Evolutionary conservation across 805 yeast genomes (phyloP).

Genomic region (Saccharomycopsis sp.): DNA sequence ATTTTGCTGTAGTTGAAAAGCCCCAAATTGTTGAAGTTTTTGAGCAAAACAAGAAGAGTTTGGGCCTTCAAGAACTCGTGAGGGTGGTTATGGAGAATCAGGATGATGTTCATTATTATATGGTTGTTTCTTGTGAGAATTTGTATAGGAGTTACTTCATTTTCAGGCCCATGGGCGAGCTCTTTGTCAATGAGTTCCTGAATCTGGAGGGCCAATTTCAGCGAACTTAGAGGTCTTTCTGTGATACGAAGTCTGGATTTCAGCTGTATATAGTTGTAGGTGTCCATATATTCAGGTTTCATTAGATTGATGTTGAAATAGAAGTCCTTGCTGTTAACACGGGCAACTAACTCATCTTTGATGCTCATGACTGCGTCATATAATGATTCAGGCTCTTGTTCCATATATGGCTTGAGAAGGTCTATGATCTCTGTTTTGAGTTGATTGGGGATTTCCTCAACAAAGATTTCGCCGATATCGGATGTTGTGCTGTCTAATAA

Average conservation of each 20-base stretch:
- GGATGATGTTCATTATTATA: not conserved
- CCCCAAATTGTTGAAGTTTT: not conserved
- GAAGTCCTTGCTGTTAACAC: not conserved
- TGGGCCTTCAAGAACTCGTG: constrained; percentile 6
- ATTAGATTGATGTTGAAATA: not conserved
- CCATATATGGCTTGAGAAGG: not conserved
- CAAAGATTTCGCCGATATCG: not conserved
- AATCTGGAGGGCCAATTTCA: not conserved
- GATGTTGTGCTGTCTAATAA: not conserved
- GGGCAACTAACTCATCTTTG: not conserved
- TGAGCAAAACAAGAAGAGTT: not conserved
- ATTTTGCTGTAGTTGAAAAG: not conserved
- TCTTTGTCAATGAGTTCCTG: not conserved
- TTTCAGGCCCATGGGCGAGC: not conserved
- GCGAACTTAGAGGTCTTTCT: not conserved
- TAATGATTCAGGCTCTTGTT: not conserved
- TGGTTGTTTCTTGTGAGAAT: not conserved
- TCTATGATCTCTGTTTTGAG: not conserved
- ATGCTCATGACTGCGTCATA: not conserved
- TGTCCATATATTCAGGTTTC: not conserved
- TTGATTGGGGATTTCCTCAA: not conserved
- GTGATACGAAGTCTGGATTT: not conserved
- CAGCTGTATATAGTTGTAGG: not conserved
- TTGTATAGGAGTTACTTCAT: not conserved
- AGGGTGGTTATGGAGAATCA: not conserved